Evolutionary conservation across 768 basidiomycete species (phyloP).

Genomic region (Tylopilus rubrobrunneus): DNA sequence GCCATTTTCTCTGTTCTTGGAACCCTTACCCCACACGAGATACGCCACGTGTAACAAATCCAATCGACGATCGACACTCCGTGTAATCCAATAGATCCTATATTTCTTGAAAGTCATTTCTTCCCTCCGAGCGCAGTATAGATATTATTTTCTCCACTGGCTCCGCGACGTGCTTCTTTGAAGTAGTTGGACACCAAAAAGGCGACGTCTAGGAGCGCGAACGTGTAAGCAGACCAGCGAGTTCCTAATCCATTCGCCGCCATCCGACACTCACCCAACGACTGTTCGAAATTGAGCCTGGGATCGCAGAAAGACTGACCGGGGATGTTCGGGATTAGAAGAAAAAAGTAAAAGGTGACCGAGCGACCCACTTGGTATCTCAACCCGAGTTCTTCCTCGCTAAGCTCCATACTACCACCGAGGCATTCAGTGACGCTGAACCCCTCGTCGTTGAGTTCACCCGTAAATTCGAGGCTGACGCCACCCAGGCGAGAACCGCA

Average conservation of each 20-base stretch:
- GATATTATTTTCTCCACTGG: constrained; percentile 18
- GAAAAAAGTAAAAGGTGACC: neutral
- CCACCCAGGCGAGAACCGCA: constrained; percentile 75
- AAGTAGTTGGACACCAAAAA: constrained; percentile 82
- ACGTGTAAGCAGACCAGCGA: neutral
- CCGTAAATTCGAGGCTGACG: constrained; percentile 89
- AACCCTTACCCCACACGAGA: neutral
- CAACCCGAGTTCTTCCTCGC: constrained; percentile 84
- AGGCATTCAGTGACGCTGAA: constrained; percentile 96
- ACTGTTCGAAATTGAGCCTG: constrained; percentile 89
- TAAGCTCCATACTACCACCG: constrained; percentile 93
- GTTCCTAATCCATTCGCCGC: neutral
- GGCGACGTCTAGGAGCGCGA: constrained; percentile 58
- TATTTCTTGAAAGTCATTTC: constrained; percentile 3
- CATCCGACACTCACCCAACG: constrained; percentile 60
- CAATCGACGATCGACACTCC: neutral
- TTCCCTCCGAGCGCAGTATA: constrained; percentile 30
- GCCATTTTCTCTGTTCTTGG: neutral
- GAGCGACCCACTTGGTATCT: constrained; percentile 68
- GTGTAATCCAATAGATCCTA: constrained; percentile 16
- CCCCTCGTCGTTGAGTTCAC: constrained; percentile 86
- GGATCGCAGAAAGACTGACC: constrained; percentile 89
- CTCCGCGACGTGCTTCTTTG: constrained; percentile 58
- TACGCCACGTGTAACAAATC: constrained; percentile 7
- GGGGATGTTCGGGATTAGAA: neutral